phyloP scores from a whole-genome alignment of 148 eudicot species.

The Dianthus caryophyllus region DNA sequence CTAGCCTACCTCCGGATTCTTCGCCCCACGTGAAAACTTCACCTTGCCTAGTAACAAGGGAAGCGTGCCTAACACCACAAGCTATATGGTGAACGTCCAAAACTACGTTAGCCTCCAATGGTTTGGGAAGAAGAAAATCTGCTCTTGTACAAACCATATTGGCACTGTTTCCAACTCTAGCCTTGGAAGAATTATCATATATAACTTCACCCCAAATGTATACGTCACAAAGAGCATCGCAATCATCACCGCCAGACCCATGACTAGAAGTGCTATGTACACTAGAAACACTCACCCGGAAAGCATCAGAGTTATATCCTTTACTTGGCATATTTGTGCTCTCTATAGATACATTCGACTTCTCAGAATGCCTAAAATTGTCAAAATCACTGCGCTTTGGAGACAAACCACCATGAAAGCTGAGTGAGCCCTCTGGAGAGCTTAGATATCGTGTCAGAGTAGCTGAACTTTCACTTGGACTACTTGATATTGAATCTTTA shows the following conservation, averaged over 20 bases:
- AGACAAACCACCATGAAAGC: constrained; percentile 47
- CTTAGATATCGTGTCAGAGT: constrained; percentile 55
- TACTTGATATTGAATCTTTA: constrained; percentile 63
- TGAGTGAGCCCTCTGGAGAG: constrained; percentile 62
- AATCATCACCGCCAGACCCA: constrained; percentile 89
- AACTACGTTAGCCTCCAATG: constrained; percentile 76
- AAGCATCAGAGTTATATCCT: constrained; percentile 70
- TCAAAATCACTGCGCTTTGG: constrained; percentile 47
- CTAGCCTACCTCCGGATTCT: constrained; percentile 94
- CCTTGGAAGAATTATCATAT: constrained; percentile 49
- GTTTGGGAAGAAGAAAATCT: constrained; percentile 79
- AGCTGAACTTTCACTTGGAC: constrained; percentile 72
- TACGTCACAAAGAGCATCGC: constrained; percentile 89
- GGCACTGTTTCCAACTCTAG: constrained; percentile 47
- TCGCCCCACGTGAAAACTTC: constrained; percentile 98
- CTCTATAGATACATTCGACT: constrained; percentile 67
- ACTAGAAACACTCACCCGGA: constrained; percentile 94
- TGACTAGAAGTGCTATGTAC: constrained; percentile 96
- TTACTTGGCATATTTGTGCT: constrained; percentile 77
- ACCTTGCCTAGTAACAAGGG: constrained; percentile 87
- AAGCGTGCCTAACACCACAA: constrained; percentile 87
- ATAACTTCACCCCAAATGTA: constrained; percentile 95
- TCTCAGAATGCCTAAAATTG: constrained; percentile 44
- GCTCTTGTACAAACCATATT: constrained; percentile 40
- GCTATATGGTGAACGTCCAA: constrained; percentile 79